phyloP scores from a whole-genome alignment of 2,329 filamentous ascomycete genomes.

The Microsporum audouinii region DNA sequence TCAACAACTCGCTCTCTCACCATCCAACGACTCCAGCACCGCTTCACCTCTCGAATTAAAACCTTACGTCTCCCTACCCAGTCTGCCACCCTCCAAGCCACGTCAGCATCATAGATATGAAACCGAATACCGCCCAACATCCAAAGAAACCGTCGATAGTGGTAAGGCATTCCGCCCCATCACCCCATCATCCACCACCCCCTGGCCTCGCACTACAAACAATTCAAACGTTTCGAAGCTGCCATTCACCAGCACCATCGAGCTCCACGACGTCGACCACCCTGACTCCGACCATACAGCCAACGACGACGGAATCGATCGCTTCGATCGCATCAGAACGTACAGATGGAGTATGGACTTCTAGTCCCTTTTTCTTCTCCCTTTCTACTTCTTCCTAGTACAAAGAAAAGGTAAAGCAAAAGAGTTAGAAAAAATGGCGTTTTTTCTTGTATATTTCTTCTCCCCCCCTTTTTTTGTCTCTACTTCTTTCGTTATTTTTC shows the following conservation, averaged over 20 bases:
- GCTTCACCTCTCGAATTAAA: constrained; percentile 13
- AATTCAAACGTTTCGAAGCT: background rate
- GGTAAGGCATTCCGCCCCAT: constrained; percentile 17
- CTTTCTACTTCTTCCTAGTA: background rate
- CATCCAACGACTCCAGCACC: constrained; percentile 20
- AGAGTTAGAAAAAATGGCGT: background rate
- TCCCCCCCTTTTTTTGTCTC: background rate
- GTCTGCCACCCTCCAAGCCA: constrained; percentile 19
- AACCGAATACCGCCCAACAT: constrained; percentile 14
- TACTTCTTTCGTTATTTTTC: background rate
- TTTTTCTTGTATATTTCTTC: background rate
- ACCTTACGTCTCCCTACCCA: constrained; percentile 5
- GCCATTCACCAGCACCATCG: background rate
- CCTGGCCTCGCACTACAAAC: background rate
- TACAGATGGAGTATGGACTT: constrained; percentile 38
- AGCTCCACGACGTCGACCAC: constrained; percentile 10
- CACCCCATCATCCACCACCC: constrained; percentile 5
- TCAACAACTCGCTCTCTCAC: background rate
- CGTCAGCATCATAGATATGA: constrained; percentile 4
- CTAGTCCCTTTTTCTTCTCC: constrained; percentile 15
- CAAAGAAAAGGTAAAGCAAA: background rate
- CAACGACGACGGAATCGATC: constrained; percentile 23
- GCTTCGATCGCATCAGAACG: constrained; percentile 26
- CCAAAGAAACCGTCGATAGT: constrained; percentile 26
- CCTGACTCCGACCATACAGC: constrained; percentile 12